Conservation (phyloP, 306 rosid genomes). For the Pyrus betulifolia region DNA sequence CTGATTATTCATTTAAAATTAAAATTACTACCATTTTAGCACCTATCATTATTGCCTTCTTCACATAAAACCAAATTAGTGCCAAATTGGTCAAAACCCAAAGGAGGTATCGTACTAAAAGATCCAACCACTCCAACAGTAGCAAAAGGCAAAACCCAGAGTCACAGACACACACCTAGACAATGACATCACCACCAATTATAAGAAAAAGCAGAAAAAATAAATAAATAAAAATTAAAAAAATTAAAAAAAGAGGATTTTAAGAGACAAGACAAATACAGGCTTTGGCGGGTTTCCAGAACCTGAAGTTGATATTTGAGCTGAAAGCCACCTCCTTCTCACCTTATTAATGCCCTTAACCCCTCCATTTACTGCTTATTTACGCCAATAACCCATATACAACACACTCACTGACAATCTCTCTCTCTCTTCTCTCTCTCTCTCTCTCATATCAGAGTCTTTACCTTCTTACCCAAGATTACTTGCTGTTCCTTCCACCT, state of each 20-base stretch:
- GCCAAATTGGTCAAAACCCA: too few relatives aligned
- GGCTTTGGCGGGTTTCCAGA: slow-evolving; percentile 42
- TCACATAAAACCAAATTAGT: too few relatives aligned
- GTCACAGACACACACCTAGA: background rate
- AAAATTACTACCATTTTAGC: background rate
- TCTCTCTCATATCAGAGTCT: background rate
- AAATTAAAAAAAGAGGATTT: background rate
- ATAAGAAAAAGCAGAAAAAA: too few relatives aligned
- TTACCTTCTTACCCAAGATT: slow-evolving; percentile 28
- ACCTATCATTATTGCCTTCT: background rate
- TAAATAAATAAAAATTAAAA: background rate
- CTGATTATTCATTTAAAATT: background rate
- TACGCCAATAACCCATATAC: slow-evolving; percentile 19
- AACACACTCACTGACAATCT: background rate
- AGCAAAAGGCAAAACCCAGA: background rate
- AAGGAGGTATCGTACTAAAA: background rate
- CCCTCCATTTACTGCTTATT: slow-evolving; percentile 20
- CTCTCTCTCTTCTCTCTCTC: background rate
- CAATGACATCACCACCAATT: background rate
- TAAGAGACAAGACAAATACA: slow-evolving; percentile 2
- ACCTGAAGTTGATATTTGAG: slow-evolving; percentile 33
- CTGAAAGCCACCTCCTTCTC: slow-evolving; percentile 37
- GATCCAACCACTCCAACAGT: background rate
- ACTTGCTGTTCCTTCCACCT: slow-evolving; percentile 27
- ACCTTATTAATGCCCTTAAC: slow-evolving; percentile 32